These are phyloP conservation scores for Quambalaria eucalypti DNA, from an alignment of 1,284 basidiomycete genomes.

Conservation along the genomic window DNA sequence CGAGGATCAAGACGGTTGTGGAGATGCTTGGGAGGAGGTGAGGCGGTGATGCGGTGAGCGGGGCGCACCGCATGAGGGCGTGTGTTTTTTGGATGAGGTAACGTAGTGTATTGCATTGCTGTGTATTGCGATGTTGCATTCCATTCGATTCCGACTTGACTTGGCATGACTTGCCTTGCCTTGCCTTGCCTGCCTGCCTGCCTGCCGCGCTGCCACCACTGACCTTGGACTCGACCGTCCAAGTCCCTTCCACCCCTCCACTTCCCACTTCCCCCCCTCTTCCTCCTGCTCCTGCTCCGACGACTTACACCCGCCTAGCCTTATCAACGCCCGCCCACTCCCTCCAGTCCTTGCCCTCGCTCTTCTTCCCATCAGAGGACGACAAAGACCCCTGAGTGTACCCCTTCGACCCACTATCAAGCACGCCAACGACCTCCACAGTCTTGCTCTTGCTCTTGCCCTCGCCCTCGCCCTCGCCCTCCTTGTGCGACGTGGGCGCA, in stretches of 20 bases:
- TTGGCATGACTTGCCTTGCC: no score
- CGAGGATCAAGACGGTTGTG: conserved; percentile 19
- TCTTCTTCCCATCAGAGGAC: background rate
- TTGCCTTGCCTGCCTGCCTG: no score
- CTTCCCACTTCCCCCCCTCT: no score
- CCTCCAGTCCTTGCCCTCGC: background rate
- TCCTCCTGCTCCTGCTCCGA: background rate
- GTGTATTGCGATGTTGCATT: background rate
- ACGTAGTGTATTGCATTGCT: no score
- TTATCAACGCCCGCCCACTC: conserved; percentile 1
- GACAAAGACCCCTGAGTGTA: background rate
- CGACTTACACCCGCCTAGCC: background rate
- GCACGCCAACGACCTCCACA: background rate
- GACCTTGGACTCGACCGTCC: no score
- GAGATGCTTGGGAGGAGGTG: conserved; percentile 11
- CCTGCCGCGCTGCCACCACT: no score
- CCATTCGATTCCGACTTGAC: no score
- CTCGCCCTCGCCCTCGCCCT: background rate
- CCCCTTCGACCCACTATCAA: background rate
- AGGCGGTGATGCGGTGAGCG: background rate
- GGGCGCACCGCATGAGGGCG: background rate
- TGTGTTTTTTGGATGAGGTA: no score
- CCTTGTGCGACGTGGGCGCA: background rate
- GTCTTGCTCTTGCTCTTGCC: background rate
- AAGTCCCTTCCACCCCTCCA: no score